Evolutionary conservation across 2,329 filamentous ascomycete genomes (phyloP).

Genomic region (Colletotrichum aenigma): DNA sequence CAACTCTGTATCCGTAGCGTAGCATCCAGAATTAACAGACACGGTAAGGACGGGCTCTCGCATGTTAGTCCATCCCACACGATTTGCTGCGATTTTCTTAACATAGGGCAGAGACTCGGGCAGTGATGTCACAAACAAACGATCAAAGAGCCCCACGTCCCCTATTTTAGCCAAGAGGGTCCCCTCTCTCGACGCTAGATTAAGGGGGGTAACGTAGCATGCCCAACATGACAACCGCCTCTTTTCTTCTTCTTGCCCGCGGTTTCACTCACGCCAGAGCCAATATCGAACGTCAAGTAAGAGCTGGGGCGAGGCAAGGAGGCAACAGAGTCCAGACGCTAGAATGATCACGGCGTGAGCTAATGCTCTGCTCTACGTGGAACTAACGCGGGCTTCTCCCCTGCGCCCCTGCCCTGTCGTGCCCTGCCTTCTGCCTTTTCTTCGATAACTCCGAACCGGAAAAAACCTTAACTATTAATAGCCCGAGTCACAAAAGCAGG

Average conservation of each 20-base stretch:
- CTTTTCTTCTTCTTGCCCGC: neutral
- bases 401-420: neutral
- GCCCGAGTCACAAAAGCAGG: neutral
- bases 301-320: neutral
- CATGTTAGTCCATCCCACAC: neutral
- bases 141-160: neutral
- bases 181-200: neutral
- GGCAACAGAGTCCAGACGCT: neutral
- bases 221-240: neutral
- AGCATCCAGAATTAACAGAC: neutral
- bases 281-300: neutral
- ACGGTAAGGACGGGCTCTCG: neutral
- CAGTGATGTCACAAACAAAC: conserved; percentile 8
- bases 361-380: neutral
- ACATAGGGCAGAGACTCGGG: neutral
- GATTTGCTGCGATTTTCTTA: neutral
- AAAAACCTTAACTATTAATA: conserved; percentile 9
- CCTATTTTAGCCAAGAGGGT: neutral
- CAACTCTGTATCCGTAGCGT: neutral
- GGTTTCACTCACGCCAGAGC: neutral
- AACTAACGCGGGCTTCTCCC: neutral
- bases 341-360: neutral
- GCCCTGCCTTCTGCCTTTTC: neutral
- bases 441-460: neutral
- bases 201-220: conserved; percentile 11